Conservation (phyloP, 2,329 filamentous ascomycete species). For the Clonostachys rosea region DNA sequence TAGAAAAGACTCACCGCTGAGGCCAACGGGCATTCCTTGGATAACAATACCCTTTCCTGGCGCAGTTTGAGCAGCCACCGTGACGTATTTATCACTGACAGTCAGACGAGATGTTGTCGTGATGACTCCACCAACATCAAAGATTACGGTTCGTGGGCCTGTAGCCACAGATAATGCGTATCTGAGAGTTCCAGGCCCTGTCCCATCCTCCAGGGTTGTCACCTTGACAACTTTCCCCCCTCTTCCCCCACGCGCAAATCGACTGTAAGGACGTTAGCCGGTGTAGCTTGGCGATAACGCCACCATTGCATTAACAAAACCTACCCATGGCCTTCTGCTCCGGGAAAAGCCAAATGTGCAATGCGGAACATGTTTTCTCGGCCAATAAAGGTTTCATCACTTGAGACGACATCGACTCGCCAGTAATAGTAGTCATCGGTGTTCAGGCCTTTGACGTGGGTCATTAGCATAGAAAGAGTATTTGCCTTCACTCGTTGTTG, state of each 20-base stretch:
- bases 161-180: constrained; percentile 29
- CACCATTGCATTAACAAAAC: background rate
- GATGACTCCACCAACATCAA: constrained; percentile 41
- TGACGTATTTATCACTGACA: constrained; percentile 35
- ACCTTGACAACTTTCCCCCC: constrained; percentile 27
- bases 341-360: constrained; percentile 26
- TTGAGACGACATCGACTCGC: constrained; percentile 18
- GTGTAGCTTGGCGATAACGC: too few species aligned
- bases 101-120: constrained; percentile 36
- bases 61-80: constrained; percentile 42
- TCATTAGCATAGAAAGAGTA: background rate
- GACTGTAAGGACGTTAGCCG: constrained; percentile 1
- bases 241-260: constrained; percentile 25
- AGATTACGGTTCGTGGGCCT: constrained; percentile 38
- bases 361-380: constrained; percentile 19
- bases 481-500: too few species aligned
- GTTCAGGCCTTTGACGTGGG: constrained; percentile 6
- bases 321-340: constrained; percentile 27
- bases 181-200: constrained; percentile 22
- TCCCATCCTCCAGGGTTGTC: constrained; percentile 23
- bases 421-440: constrained; percentile 19
- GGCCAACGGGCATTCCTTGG: constrained; percentile 20
- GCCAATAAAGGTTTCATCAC: constrained; percentile 9
- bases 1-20: constrained; percentile 10
- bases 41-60: constrained; percentile 32